Conservation (phyloP, 2,329 filamentous ascomycete species). For the Leptographium radiaticola region DNA sequence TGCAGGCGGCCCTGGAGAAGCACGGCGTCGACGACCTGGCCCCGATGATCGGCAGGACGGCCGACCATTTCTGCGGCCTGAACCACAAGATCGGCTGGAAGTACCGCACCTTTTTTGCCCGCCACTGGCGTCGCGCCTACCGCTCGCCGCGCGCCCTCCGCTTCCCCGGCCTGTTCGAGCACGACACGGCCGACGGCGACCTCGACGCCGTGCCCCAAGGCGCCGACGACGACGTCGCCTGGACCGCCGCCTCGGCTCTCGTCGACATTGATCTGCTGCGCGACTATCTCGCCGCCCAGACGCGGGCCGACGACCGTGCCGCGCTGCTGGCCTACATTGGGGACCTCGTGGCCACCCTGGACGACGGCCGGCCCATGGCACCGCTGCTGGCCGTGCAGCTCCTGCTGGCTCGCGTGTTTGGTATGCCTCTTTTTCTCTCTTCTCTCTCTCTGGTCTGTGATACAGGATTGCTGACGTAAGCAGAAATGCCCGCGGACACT, state of each 20-base stretch:
- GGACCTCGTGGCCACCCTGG: conserved; percentile 22
- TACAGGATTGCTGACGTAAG: not conserved
- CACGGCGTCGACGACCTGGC: not conserved
- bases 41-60: conserved; percentile 9
- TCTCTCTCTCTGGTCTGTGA: not conserved
- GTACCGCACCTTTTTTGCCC: conserved; percentile 29
- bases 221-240: not conserved
- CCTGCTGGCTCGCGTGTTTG: conserved; percentile 26
- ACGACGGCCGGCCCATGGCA: conserved; percentile 20
- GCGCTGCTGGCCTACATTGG: conserved; percentile 25
- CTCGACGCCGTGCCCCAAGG: not conserved
- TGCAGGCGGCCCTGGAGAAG: conserved; percentile 7
- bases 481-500: not conserved
- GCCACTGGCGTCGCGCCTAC: conserved; percentile 20
- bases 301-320: conserved; percentile 11
- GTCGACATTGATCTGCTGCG: conserved; percentile 18
- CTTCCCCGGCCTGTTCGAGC: conserved; percentile 15
- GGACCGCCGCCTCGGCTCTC: conserved; percentile 17
- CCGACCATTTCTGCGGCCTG: conserved; percentile 11
- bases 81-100: conserved; percentile 27
- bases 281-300: conserved; percentile 17
- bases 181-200: not conserved
- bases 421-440: conserved; percentile 14
- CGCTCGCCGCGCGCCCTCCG: conserved; percentile 20
- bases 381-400: conserved; percentile 31